Base-by-base conservation (phyloP, 2,329 filamentous ascomycete species). In the Cryphonectria japonica region DNA sequence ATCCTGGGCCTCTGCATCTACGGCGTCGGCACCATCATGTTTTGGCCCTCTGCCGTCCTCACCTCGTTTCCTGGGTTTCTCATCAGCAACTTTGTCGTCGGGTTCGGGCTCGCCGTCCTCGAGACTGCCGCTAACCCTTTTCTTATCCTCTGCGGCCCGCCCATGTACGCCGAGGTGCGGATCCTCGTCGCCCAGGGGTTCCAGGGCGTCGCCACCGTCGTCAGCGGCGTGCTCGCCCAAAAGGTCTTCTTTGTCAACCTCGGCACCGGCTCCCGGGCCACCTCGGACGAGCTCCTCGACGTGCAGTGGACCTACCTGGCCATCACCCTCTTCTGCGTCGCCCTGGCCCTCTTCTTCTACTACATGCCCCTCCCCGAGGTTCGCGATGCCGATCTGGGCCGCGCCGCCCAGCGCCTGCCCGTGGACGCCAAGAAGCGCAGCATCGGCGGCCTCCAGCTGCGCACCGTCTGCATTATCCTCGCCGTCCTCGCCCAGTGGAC, bases 221-320 rank as follows among this genome's bases (percentile, higher is more conserved):
- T 95, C 32, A 92, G 91, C 63, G 90, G 91, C 0, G 81, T 95
- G 0, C 83, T 96, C 14, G 93, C 92, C 8, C 88, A 92, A 57
- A 90, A 89, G 71, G 90, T 92, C 26, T 93, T 95, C 77, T 95
- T 95, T 81, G 85, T 84, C 39, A 82, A 85, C 16, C 85, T 92
- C 11, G 77, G 76, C 29, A 71, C 76, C 22, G 74, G 74, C 14
- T 71, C 73, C 29, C 75, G 66, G 19, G 76, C 75, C 46, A 78
- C 74, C n/a, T 77, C 84, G 2, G 79, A 84, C 41, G 87, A 87
- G 1, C 85, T 96, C 3, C 86, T 92, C 73, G 89, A 92, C 72
- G 92, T 95, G 1, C 93, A 96, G 79, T 97, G 92, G 91, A 92
- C 93, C 0, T 96, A 96, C 75, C 86, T 96, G n/a, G 91, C 90